A percentile compares a stretch with the other conserved stretches of the same genome.
Conservation (phyloP, 768 basidiomycete species). For the Suillus decipiens region DNA sequence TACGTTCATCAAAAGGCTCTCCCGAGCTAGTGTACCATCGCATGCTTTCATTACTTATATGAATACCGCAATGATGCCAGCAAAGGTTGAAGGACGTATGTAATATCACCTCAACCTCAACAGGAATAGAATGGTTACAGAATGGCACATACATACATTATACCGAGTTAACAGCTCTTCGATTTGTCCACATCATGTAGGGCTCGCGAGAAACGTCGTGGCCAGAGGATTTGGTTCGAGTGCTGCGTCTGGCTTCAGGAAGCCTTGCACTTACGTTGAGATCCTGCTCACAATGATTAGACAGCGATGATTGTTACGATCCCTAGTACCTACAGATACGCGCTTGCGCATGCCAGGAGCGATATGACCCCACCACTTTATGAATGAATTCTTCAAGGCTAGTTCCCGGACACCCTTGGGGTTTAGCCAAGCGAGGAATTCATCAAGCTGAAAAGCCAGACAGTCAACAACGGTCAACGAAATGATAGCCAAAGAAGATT, state of each 20-base stretch:
- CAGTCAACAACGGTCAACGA: slow-evolving; percentile 14
- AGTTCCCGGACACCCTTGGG: slow-evolving; percentile 88
- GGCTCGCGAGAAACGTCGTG: slow-evolving; percentile 74
- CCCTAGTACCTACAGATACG: slow-evolving; percentile 54
- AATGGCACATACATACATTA: slow-evolving; percentile 9
- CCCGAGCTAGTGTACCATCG: no score
- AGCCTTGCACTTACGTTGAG: slow-evolving; percentile 66
- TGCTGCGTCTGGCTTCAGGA: slow-evolving; percentile 80
- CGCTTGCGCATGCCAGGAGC: slow-evolving; percentile 78
- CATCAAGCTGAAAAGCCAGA: slow-evolving; percentile 59
- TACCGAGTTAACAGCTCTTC: slow-evolving; percentile 55
- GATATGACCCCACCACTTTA: slow-evolving; percentile 85
- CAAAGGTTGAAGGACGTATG: not conserved
- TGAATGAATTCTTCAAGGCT: slow-evolving; percentile 71
- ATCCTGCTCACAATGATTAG: slow-evolving; percentile 48
- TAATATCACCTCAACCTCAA: slow-evolving; percentile 5
- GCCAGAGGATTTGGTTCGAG: slow-evolving; percentile 60
- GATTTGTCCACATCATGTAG: slow-evolving; percentile 89
- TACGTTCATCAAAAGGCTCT: no score
- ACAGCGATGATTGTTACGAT: slow-evolving; percentile 15
- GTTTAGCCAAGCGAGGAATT: slow-evolving; percentile 88
- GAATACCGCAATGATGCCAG: not conserved
- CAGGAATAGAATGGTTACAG: slow-evolving; percentile 5
- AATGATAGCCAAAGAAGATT: not conserved
- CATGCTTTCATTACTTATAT: not conserved